Conservation (phyloP, 768 basidiomycete species). For the Cubamyces lactineus region DNA sequence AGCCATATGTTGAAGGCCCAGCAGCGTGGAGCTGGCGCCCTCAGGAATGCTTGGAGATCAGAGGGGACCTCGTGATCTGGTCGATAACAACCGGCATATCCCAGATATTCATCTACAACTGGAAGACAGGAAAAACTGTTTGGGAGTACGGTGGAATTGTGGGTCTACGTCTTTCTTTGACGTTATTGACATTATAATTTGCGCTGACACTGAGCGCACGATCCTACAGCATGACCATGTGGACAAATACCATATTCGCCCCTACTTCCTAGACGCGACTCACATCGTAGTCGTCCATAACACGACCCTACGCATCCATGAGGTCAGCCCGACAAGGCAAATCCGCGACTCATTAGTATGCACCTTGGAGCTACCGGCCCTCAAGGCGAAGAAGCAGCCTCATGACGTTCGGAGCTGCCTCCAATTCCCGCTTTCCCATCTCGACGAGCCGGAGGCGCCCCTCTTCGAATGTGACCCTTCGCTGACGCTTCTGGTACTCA, state of each 20-base stretch:
- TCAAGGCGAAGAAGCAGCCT: neutral
- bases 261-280: neutral
- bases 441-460: neutral
- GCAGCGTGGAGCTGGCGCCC: neutral
- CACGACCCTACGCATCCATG: neutral
- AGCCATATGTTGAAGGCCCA: neutral
- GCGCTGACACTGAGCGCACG: neutral
- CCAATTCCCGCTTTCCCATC: neutral
- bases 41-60: neutral
- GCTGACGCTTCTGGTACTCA: neutral
- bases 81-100: too few species aligned
- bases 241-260: neutral
- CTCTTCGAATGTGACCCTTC: constrained; percentile 9
- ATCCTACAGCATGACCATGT: neutral
- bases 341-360: neutral
- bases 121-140: too few species aligned
- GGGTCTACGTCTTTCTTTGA: neutral
- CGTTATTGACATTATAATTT: too few species aligned
- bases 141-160: too few species aligned
- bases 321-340: neutral
- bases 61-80: constrained; percentile 2
- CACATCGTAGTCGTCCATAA: constrained; percentile 2
- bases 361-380: neutral
- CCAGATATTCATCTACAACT: too few species aligned
- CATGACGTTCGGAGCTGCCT: constrained; percentile 1